phyloP scores from a whole-genome alignment of 208 protist species.

The Leishmania gerbilli region DNA sequence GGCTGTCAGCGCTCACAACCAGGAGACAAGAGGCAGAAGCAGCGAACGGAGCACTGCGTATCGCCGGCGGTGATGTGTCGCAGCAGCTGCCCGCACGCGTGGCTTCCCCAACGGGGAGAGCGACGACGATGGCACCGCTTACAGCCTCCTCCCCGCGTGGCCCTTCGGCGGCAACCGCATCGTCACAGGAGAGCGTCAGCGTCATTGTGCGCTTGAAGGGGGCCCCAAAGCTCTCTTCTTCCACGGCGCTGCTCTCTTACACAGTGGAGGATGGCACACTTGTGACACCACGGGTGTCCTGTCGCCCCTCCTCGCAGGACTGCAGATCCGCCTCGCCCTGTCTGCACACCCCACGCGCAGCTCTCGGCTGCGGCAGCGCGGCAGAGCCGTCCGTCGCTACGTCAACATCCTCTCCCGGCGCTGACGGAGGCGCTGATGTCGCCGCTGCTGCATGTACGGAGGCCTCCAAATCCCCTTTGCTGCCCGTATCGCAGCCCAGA shows the following conservation, averaged over 20 bases:
- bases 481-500: background rate
- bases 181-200: constrained; percentile 35
- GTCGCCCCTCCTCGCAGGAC: constrained; percentile 1
- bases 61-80: too few relatives aligned
- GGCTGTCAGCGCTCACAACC: background rate
- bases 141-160: background rate
- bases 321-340: background rate
- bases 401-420: background rate
- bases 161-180: background rate
- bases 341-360: background rate
- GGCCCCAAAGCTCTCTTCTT: background rate
- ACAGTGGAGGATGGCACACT: constrained; percentile 22
- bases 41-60: background rate
- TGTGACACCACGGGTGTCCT: constrained; percentile 14
- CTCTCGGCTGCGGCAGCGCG: background rate
- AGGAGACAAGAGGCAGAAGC: background rate
- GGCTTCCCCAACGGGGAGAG: background rate
- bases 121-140: background rate
- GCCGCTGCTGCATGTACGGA: background rate
- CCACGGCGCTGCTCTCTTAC: constrained; percentile 16
- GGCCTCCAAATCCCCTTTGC: background rate
- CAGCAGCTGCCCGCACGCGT: background rate
- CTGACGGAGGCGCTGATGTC: background rate
- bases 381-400: too few relatives aligned
- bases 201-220: constrained; percentile 43